Base-by-base conservation (phyloP, 2,329 filamentous ascomycete genomes). In the Fusarium siculi region DNA sequence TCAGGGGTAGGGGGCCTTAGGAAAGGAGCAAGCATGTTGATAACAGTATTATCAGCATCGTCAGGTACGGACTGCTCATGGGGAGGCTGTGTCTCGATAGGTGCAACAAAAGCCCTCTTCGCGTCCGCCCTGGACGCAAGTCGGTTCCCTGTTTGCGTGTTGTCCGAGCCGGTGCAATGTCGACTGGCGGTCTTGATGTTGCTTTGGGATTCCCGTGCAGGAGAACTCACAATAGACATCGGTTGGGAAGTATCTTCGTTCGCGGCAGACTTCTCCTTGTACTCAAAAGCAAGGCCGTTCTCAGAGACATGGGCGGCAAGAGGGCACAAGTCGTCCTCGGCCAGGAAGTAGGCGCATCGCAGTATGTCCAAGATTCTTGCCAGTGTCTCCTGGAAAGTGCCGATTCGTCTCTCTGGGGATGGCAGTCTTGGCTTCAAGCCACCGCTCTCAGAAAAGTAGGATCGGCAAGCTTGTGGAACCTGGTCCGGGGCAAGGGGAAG, bases 361-460 rank as follows among this genome's bases (percentile, higher is more conserved):
- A 87, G 79, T 52, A 86, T 82, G 53, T 88, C 86, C 52, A 88
- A 78, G 18, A 86, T 83, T 39, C 87, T 83, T 64, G 85, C 86
- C 61, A 85, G 68, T n/a, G 79, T 80, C 76, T 86, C 84, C 28
- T 79, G 80, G 16, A 81, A 76, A 21, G 77, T 66, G 9, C 74
- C 72, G 44, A 82, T 77, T 58, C 79, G 80, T 36, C 76, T 74
- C 25, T 81, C 78, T 9, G 78, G 72, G 21, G 79, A 75, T 47
- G 78, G 77, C 50, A 82, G 78, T 46, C 82, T 81, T 34, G 84
- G 82, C 70, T 87, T 87, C 53, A 78, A 60, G n/a, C 78, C 79
- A 30, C 80, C 80, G 37, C 79, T 76, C 28, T 81, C 79, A 30
- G 72, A 70, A 56, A 79, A 81, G 62, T 81, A 83, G 21, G 84